These are phyloP conservation scores for Xylogone sp. DNA, from an alignment of 2,329 filamentous ascomycete species.

Conservation along the genomic window DNA sequence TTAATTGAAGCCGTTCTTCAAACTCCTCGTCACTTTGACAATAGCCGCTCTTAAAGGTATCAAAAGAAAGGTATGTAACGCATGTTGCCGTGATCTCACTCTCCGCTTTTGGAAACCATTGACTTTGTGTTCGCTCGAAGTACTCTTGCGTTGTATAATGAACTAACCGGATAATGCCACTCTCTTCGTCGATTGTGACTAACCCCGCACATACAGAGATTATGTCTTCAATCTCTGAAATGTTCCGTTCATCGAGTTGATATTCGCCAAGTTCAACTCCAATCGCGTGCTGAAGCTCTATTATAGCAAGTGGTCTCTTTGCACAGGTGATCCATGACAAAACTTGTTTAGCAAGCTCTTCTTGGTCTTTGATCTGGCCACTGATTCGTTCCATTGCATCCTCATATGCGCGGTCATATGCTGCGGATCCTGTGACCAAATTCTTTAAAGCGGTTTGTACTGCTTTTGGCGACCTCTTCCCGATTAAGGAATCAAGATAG, in stretches of 20 bases:
- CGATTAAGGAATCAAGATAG: constrained; percentile 29
- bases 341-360: constrained; percentile 29
- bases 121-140: constrained; percentile 12
- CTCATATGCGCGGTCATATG: constrained; percentile 36
- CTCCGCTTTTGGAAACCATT: constrained; percentile 14
- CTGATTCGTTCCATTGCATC: constrained; percentile 39
- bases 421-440: too few relatives aligned
- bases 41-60: constrained; percentile 16
- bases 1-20: constrained; percentile 13
- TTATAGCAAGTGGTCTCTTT: constrained; percentile 25
- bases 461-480: constrained; percentile 26
- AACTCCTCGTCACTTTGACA: constrained; percentile 18
- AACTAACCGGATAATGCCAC: constrained; percentile 20
- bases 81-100: constrained; percentile 17
- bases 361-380: constrained; percentile 28
- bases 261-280: constrained; percentile 27
- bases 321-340: constrained; percentile 10
- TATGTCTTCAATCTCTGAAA: constrained; percentile 12
- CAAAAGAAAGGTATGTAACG: constrained; percentile 25
- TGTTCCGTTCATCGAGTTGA: constrained; percentile 28
- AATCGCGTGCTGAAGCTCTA: constrained; percentile 39
- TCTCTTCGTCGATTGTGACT: constrained; percentile 23
- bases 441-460: constrained; percentile 27
- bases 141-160: constrained; percentile 28
- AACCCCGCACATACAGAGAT: constrained; percentile 22